Base-by-base conservation (phyloP, 495 filamentous ascomycete species). In the Rusavskia elegans region DNA sequence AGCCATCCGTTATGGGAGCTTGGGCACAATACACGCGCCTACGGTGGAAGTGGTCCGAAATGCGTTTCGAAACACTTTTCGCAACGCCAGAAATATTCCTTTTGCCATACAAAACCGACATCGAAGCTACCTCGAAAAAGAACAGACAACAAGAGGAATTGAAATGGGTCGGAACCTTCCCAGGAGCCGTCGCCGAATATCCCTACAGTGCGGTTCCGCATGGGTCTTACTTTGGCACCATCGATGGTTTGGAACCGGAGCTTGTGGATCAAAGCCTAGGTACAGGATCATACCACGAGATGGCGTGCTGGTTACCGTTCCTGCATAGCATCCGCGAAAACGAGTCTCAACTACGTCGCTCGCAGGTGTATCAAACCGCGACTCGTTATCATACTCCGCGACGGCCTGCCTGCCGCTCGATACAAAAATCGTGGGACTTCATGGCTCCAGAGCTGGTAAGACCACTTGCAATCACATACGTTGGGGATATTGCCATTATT, bases 1-100 rank as follows among this genome's bases (percentile, higher is more conserved):
- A 63, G 25, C 40, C 49, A 27, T 66, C 64, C 16, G 66, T 68
- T 3, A 65, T 69, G 48, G 66, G n/a, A n/a, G n/a, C n/a, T n/a
- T n/a, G n/a, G n/a, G n/a, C n/a, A n/a, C 52, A 14, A 19, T 48
- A 51, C n/a, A 66, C 62, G 9, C 53, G 48, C 17, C 44, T 62
- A 3, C n/a, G 46, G 35, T 67, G 57, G 57, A 60, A 60, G 13
- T 64, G 62, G 64, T 51, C 53, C 29, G 48, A 67, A 40, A 65
- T 67, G 50, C 56, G 64, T 17, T 66, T 67, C 39, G 64, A 67
- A 49, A 62, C 61, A 6, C 27, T 48, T 21, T 64, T 59, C 48
- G 53, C 51, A 19, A 59, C 61, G 1, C 62, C 62, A 19, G 35
- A 55, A 1, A 55, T 55, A n/a, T 17, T 38, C n/a, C 41, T 57